Evolutionary conservation across 306 rosid species (phyloP).

Genomic region (Mimosa pudica): DNA sequence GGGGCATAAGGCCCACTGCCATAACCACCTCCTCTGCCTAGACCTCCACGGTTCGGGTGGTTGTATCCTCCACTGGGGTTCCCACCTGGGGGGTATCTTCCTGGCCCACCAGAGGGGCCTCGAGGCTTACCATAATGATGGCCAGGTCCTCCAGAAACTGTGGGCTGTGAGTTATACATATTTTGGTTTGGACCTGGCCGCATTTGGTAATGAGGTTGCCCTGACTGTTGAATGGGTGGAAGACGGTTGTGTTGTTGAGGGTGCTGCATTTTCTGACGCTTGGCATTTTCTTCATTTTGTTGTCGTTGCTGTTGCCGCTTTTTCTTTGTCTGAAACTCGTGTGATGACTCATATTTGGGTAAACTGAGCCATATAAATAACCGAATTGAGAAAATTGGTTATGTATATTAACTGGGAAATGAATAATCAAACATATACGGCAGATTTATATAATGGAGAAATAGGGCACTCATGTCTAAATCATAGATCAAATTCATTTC

Average conservation of each 20-base stretch:
- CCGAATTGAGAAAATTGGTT: conserved; percentile 14
- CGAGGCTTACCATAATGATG: conserved; percentile 52
- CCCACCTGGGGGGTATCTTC: conserved; percentile 48
- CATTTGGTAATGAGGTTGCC: conserved; percentile 37
- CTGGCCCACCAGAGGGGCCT: conserved; percentile 48
- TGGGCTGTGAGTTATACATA: conserved; percentile 44
- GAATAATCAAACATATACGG: neutral
- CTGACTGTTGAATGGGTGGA: conserved; percentile 51
- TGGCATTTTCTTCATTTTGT: conserved; percentile 62
- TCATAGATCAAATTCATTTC: neutral
- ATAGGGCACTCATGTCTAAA: neutral
- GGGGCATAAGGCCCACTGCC: conserved; percentile 62
- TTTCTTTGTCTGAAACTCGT: conserved; percentile 76
- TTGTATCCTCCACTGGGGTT: conserved; percentile 48
- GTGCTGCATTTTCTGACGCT: conserved; percentile 61
- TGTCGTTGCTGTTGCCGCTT: conserved; percentile 71
- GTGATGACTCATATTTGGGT: conserved; percentile 74
- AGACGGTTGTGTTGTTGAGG: conserved; percentile 43
- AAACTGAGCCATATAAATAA: conserved; percentile 45
- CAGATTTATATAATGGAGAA: neutral
- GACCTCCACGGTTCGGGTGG: conserved; percentile 42
- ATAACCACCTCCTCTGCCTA: conserved; percentile 51
- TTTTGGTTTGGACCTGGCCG: too few relatives aligned
- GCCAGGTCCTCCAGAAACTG: conserved; percentile 43
- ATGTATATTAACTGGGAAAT: neutral